phyloP scores from a whole-genome alignment of 108 stramenopile genomes.

The Bacterosira constricta region DNA sequence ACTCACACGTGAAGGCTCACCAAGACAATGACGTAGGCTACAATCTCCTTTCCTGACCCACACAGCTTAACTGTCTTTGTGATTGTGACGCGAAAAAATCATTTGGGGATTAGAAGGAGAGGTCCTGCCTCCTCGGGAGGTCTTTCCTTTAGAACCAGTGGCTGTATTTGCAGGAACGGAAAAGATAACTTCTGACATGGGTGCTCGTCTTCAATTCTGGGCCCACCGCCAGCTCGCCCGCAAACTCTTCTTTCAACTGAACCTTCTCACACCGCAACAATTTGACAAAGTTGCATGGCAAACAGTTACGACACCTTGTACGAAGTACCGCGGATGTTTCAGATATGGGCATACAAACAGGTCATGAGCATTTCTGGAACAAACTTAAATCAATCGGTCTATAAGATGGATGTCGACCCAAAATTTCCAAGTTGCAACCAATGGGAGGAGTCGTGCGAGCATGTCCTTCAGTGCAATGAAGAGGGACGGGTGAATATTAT shows the following conservation, averaged over 20 bases:
- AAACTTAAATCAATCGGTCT: not conserved
- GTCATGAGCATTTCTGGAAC: not conserved
- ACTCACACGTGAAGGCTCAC: not conserved
- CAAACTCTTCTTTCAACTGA: not conserved
- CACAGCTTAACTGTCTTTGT: not conserved
- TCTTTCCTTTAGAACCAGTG: slow-evolving; percentile 13
- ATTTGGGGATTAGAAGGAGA: too few relatives aligned
- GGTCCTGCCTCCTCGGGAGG: too few relatives aligned
- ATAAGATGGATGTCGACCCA: not conserved
- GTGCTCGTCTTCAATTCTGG: slow-evolving; percentile 6
- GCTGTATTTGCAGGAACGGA: slow-evolving; percentile 5
- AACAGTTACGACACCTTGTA: not conserved
- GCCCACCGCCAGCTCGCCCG: not conserved
- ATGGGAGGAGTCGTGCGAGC: not conserved
- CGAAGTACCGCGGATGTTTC: slow-evolving; percentile 2
- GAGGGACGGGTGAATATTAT: not conserved
- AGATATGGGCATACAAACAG: slow-evolving; percentile 10
- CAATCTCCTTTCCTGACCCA: not conserved
- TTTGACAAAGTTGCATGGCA: slow-evolving; percentile 1
- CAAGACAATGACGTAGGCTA: not conserved
- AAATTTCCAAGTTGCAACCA: not conserved
- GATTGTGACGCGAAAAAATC: not conserved
- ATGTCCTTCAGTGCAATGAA: slow-evolving; percentile 1
- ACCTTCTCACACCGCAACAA: not conserved
- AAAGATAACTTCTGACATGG: slow-evolving; percentile 25